Evolutionary conservation across 148 eudicot genomes (phyloP), one percentile per base, ranked within the genome.

Genomic region (Fagopyrum tataricum): DNA sequence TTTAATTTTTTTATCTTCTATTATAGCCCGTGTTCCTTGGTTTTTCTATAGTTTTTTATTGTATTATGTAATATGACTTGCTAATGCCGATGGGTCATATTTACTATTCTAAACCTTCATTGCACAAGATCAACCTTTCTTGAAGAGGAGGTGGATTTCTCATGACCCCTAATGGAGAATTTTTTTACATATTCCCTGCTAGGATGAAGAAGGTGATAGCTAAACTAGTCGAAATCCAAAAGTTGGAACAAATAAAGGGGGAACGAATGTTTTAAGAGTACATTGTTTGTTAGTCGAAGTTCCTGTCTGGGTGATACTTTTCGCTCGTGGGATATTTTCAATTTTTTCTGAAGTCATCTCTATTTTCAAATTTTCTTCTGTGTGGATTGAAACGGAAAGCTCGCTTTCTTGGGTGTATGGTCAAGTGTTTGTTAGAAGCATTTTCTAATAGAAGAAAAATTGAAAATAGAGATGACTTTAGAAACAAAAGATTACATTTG

Each of bases 401-500:
- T 44, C 90, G 96, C 1, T 95, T 87, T 74, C 90, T 95, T 26
- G 98, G 83, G 3, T 95, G 90, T 75, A 91, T 91, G 98, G 89
- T 90, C 15, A 95, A 90, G 69, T 88, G 90, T 73, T 89, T 95
- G 21, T 78, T 95, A 78, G 79, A 82, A 67, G 90, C 84, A 12
- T 88, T 82, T 76, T 83, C 88, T 61, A 97, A 92, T 17, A 76
- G 85, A 42, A 87, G 98, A 73, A 95, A 91, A 78, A 78, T 85
- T 21, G 98, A 95, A 67, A 91, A 88, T 48, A 77, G 91, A 74
- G 98, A 95, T 78, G 98, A 95, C 76, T 87, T 95, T n/a, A 87
- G 96, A 72, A 95, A 95, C 80, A 95, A 91, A 77, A 89, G 98
- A 76, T 52, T 95, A 42, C 96, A 95, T 41, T 76, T 91, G 81